Conservation (phyloP, 2,329 filamentous ascomycete species). For the Myriosclerotinia scirpicola region DNA sequence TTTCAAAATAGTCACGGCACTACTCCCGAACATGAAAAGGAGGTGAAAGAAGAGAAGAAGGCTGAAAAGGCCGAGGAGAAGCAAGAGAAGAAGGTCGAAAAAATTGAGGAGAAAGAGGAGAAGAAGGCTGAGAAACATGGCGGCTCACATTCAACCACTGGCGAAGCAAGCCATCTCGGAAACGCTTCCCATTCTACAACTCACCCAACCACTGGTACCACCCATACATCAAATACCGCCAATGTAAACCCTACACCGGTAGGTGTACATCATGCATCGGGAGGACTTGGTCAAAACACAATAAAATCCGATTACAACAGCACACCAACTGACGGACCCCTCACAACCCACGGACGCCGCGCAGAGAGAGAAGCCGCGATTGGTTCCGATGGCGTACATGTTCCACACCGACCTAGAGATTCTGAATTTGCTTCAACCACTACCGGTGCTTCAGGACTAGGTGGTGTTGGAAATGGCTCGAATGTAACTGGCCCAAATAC, state of each 20-base stretch:
- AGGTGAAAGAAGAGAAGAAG: slow-evolving; percentile 8
- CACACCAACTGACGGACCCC: not conserved
- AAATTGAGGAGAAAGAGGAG: slow-evolving; percentile 8
- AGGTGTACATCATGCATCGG: not conserved
- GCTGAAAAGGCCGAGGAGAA: not conserved
- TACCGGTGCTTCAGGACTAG: slow-evolving; percentile 11
- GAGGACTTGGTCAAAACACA: slow-evolving; percentile 13
- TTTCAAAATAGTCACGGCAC: slow-evolving; percentile 18
- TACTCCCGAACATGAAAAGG: slow-evolving; percentile 14
- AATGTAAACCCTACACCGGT: slow-evolving; percentile 7
- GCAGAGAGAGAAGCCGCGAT: slow-evolving; percentile 23
- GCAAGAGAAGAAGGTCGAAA: slow-evolving; percentile 3
- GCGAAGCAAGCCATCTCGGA: slow-evolving; percentile 28
- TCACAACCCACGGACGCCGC: slow-evolving; percentile 19
- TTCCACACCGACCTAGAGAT: slow-evolving; percentile 4
- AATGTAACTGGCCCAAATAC: slow-evolving; percentile 7
- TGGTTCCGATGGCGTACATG: slow-evolving; percentile 19
- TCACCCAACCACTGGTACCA: slow-evolving; percentile 29
- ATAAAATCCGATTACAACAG: slow-evolving; percentile 8
- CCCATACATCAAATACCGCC: slow-evolving; percentile 14
- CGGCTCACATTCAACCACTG: slow-evolving; percentile 7
- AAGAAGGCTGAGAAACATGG: slow-evolving; percentile 19
- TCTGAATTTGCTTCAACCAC: slow-evolving; percentile 5
- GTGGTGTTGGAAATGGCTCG: not conserved
- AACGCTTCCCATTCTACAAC: slow-evolving; percentile 12